Evolutionary conservation across 177 flowering plant genomes (phyloP), one percentile per base, ranked within the genome.

Genomic region (Telopea speciosissima): DNA sequence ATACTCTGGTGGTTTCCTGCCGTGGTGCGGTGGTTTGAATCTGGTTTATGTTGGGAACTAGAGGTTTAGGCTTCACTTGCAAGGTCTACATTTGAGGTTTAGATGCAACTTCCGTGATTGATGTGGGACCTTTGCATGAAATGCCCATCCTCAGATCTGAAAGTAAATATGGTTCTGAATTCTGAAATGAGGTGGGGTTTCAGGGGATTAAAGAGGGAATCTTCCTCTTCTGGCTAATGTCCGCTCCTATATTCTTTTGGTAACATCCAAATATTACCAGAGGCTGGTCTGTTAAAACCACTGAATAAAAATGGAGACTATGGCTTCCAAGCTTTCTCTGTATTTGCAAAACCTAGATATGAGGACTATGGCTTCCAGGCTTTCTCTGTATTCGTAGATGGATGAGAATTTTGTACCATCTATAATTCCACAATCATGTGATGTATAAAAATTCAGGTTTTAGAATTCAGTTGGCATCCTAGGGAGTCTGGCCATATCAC

Each of bases 81-180:
- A 65, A 62, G 64, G 68, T 71, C 59, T 44, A 65, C 67, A 58
- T 69, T 63, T 16, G 72, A 68, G 17, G 67, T 71, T 60, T 68
- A 24, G 72, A 62, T 63, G 36, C 63, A 33, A 10, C 67, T 26
- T 59, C 40, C 68, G 69, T 72, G 67, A 72, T 76, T 12, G 71
- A 61, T 70, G 77, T 73, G 73, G 78, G 71, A 63, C 81, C 75
- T 68, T 16, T 42, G 23, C 24, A 28, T 72, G 83, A 73, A 79
- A 74, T 77, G 68, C 56, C 56, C 42, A 3, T 44, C 73, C 70
- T 68, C 73, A 75, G 74, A 78, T 83, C 82, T 83, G 78, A 71
- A 72, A 70, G 68, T 70, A 75, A 63, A 73, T 78, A 74, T 69
- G 60, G 69, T 31, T 71, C 56, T 66, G 65, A 62, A n/a, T n/a